These are phyloP conservation scores for Tetracladium setigerum DNA, from an alignment of 495 filamentous ascomycete species.

Conservation along the genomic window DNA sequence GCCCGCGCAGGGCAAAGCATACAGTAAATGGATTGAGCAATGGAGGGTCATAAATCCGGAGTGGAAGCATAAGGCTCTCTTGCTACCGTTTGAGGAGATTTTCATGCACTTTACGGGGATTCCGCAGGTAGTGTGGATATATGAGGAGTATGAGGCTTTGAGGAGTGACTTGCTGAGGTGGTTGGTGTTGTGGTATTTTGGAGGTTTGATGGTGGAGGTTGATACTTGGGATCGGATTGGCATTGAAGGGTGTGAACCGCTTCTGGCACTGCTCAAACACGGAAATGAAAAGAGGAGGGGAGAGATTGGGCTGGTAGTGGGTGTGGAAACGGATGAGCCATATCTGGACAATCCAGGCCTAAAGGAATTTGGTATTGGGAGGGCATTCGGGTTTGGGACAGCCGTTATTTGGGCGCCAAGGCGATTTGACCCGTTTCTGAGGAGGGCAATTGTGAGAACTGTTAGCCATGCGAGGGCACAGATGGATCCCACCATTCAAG, in stretches of 20 bases:
- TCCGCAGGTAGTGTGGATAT: neutral
- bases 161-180: slow-evolving; percentile 41
- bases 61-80: neutral
- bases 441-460: slow-evolving; percentile 6
- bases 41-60: neutral
- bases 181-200: slow-evolving; percentile 39
- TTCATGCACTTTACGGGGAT: neutral
- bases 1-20: neutral
- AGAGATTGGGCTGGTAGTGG: slow-evolving; percentile 54
- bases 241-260: slow-evolving; percentile 12
- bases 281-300: slow-evolving; percentile 27
- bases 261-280: no score
- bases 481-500: neutral
- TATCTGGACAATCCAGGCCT: slow-evolving; percentile 25
- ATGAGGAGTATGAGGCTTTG: neutral
- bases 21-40: neutral
- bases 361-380: neutral
- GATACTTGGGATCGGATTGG: slow-evolving; percentile 30
- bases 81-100: neutral
- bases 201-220: slow-evolving; percentile 39
- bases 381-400: slow-evolving; percentile 1
- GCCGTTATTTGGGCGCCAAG: neutral
- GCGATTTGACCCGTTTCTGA: slow-evolving; percentile 5
- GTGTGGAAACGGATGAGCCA: slow-evolving; percentile 56
- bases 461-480: neutral